A percentile compares a stretch with the other conserved stretches of the same genome.
Conservation (phyloP, 2,329 filamentous ascomycete genomes). For the Rugonectria rugulosa region DNA sequence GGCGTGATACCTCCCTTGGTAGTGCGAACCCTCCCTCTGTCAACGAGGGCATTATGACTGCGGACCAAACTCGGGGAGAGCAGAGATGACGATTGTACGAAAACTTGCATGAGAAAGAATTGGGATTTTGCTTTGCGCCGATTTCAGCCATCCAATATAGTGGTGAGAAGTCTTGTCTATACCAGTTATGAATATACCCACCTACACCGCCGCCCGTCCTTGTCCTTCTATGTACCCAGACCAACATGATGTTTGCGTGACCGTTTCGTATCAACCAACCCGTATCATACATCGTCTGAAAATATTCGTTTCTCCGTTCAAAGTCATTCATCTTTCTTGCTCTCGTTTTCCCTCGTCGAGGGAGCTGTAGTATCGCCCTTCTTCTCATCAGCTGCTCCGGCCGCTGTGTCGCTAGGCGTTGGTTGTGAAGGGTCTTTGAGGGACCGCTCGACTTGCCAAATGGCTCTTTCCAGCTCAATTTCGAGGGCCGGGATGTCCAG, state of each 20-base stretch:
- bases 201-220: conserved; percentile 28
- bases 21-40: conserved; percentile 29
- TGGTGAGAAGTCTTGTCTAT: conserved; percentile 31
- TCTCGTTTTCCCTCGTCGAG: conserved; percentile 16
- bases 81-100: conserved; percentile 20
- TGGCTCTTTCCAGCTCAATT: conserved; percentile 76
- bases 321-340: conserved; percentile 35
- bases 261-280: conserved; percentile 20
- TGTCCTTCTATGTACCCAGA: conserved; percentile 27
- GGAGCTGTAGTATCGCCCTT: conserved; percentile 14
- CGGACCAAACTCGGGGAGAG: background rate
- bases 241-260: conserved; percentile 16
- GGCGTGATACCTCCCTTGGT: conserved; percentile 36
- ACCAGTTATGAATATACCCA: conserved; percentile 38
- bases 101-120: conserved; percentile 26
- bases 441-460: conserved; percentile 72
- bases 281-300: conserved; percentile 38
- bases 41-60: conserved; percentile 37
- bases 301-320: conserved; percentile 10
- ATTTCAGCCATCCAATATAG: conserved; percentile 26
- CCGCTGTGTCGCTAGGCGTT: conserved; percentile 18
- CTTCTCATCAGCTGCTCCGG: conserved; percentile 22
- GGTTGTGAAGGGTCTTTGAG: conserved; percentile 48
- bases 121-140: conserved; percentile 28
- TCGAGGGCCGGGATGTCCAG: conserved; percentile 74